A percentile compares a stretch with the other conserved stretches of the same genome.
Evolutionary conservation across 2,329 filamentous ascomycete species (phyloP).

Genomic region (Corynespora cassiicola): DNA sequence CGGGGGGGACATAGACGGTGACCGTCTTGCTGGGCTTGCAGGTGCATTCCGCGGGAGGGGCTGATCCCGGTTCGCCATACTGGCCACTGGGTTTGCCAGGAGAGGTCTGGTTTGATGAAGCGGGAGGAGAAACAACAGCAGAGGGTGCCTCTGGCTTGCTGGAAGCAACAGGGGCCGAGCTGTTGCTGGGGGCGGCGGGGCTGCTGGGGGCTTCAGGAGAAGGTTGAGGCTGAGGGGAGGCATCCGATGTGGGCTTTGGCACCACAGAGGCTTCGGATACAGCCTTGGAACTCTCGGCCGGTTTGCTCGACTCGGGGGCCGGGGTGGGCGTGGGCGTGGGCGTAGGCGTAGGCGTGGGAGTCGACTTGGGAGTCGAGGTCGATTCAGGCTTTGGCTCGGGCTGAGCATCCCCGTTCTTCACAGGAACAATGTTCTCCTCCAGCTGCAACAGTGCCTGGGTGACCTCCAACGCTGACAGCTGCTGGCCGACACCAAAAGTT

Average conservation of each 20-base stretch:
- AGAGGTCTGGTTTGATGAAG: constrained; percentile 13
- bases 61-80: too few relatives aligned
- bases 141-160: constrained; percentile 10
- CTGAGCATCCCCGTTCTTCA: constrained; percentile 25
- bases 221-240: too few relatives aligned
- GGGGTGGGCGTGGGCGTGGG: too few relatives aligned
- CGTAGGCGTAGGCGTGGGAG: constrained; percentile 14
- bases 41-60: constrained; percentile 10
- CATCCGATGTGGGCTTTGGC: too few relatives aligned
- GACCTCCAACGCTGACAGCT: constrained; percentile 53
- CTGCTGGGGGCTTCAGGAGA: constrained; percentile 2
- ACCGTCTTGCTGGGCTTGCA: constrained; percentile 27
- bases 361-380: constrained; percentile 20
- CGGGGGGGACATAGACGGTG: constrained; percentile 29
- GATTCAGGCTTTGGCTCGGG: constrained; percentile 21
- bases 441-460: constrained; percentile 51
- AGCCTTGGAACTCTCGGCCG: too few relatives aligned
- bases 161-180: constrained; percentile 7
- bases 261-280: too few relatives aligned
- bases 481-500: constrained; percentile 50
- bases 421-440: constrained; percentile 37
- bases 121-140: constrained; percentile 5
- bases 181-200: constrained; percentile 5
- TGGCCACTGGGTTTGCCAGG: too few relatives aligned
- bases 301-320: too few relatives aligned